Percentiles rank a stretch among this genome's conserved stretches.
Conservation (phyloP, 2,329 filamentous ascomycete genomes). For the Ilyonectria sp. region DNA sequence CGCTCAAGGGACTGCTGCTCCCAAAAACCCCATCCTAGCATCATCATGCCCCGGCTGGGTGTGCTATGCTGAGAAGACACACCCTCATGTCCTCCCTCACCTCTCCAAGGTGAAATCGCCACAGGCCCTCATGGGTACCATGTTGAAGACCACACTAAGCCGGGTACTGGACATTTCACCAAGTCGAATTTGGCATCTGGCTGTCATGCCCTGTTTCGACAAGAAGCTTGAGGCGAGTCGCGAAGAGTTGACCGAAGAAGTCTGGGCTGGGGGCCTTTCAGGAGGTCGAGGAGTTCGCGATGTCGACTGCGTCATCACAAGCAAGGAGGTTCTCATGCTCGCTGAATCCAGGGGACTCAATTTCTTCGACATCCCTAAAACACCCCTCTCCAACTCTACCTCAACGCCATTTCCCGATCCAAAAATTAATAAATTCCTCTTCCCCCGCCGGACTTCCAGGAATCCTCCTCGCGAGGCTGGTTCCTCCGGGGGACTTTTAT, state of each 20-base stretch:
- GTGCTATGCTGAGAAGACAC: constrained; percentile 98
- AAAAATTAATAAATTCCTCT: constrained; percentile 80
- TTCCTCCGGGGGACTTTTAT: constrained; percentile 89
- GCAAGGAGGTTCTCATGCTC: constrained; percentile 92
- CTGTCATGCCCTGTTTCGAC: constrained; percentile 98
- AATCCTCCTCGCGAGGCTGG: constrained; percentile 73
- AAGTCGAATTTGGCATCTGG: constrained; percentile 91
- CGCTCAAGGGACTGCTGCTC: constrained; percentile 38
- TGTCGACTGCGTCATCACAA: constrained; percentile 98
- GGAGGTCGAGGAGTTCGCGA: constrained; percentile 78
- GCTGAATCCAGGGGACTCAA: constrained; percentile 84
- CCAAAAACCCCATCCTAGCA: constrained; percentile 78
- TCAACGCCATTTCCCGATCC: constrained; percentile 80
- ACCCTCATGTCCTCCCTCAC: constrained; percentile 92
- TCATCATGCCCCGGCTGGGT: constrained; percentile 98
- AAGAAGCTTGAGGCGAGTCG: constrained; percentile 98
- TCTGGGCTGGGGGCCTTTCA: constrained; percentile 73
- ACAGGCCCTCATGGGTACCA: constrained; percentile 90
- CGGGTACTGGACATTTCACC: constrained; percentile 80
- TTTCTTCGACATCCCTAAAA: constrained; percentile 80
- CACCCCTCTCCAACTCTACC: constrained; percentile 61
- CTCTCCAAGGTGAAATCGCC: constrained; percentile 93
- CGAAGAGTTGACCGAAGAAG: constrained; percentile 87
- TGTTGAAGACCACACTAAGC: constrained; percentile 89
- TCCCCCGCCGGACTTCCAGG: constrained; percentile 65